Percentiles rank a stretch among this genome's conserved stretches.
These are phyloP conservation scores for Pleurotus ostreatus DNA, from an alignment of 768 basidiomycete genomes.

Conservation along the genomic window DNA sequence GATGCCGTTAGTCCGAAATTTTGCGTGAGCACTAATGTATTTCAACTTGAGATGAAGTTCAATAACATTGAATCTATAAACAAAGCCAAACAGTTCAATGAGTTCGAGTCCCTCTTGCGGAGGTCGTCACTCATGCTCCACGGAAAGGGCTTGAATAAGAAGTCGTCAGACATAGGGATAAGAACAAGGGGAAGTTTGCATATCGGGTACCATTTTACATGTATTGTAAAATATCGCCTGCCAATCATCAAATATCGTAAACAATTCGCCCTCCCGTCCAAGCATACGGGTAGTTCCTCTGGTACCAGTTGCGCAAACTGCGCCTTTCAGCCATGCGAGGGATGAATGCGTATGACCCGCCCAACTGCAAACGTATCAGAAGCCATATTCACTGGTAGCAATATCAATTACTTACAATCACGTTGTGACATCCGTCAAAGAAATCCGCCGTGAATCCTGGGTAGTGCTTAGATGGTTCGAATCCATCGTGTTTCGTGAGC, in stretches of 20 bases:
- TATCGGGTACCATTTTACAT: too few relatives aligned
- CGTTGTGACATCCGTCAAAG: slow-evolving; percentile 81
- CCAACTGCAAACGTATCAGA: slow-evolving; percentile 48
- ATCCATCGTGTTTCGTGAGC: slow-evolving; percentile 72
- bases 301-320: slow-evolving; percentile 87
- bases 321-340: slow-evolving; percentile 77
- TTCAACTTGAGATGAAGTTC: too few relatives aligned
- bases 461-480: slow-evolving; percentile 70
- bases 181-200: too few relatives aligned
- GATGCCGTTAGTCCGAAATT: too few relatives aligned
- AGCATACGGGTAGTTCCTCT: slow-evolving; percentile 84
- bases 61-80: too few relatives aligned
- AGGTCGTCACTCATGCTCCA: too few relatives aligned
- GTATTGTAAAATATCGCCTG: too few relatives aligned
- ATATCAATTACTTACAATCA: slow-evolving; percentile 62
- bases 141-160: too few relatives aligned
- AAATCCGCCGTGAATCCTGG: slow-evolving; percentile 92
- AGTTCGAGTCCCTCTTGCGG: too few relatives aligned
- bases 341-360: slow-evolving; percentile 85
- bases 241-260: slow-evolving; percentile 30
- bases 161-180: too few relatives aligned
- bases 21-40: too few relatives aligned
- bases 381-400: slow-evolving; percentile 10
- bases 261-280: slow-evolving; percentile 73
- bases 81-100: too few relatives aligned